These are phyloP conservation scores for Populus simonii DNA, from an alignment of 345 rosid genomes.

Conservation along the genomic window DNA sequence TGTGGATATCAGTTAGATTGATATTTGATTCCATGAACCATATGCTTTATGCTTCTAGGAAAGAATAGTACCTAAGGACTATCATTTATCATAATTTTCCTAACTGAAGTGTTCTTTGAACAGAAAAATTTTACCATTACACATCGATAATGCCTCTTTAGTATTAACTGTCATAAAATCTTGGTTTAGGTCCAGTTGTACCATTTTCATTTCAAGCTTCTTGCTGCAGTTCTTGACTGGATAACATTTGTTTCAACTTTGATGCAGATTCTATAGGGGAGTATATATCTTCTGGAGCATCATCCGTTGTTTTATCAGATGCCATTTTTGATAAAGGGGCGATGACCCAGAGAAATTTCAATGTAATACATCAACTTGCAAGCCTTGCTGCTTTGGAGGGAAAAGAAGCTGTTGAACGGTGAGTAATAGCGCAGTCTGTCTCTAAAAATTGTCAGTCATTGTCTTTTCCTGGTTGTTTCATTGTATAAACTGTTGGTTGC, in stretches of 20 bases:
- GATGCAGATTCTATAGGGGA: constrained; percentile 44
- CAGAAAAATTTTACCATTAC: not conserved
- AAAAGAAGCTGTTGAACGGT: constrained; percentile 39
- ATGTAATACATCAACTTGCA: constrained; percentile 35
- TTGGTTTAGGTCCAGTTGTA: not conserved
- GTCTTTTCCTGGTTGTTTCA: not conserved
- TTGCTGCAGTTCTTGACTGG: not conserved
- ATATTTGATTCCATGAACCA: no score
- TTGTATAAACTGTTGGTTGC: not conserved
- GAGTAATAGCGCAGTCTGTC: not conserved
- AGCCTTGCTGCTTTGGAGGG: constrained; percentile 39
- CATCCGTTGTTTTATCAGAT: constrained; percentile 55
- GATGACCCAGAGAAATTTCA: constrained; percentile 32
- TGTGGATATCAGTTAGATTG: no score
- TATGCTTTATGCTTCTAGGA: no score
- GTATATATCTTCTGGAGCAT: constrained; percentile 47
- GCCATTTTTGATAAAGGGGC: constrained; percentile 49
- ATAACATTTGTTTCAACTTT: constrained; percentile 9
- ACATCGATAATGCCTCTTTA: no score
- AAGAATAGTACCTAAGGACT: not conserved
- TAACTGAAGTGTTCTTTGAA: not conserved
- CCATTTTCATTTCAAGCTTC: not conserved
- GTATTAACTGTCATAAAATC: not conserved
- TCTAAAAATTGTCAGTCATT: not conserved
- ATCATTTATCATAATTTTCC: not conserved